Base-by-base conservation (phyloP, 495 filamentous ascomycete species). In the Neurospora sp. region DNA sequence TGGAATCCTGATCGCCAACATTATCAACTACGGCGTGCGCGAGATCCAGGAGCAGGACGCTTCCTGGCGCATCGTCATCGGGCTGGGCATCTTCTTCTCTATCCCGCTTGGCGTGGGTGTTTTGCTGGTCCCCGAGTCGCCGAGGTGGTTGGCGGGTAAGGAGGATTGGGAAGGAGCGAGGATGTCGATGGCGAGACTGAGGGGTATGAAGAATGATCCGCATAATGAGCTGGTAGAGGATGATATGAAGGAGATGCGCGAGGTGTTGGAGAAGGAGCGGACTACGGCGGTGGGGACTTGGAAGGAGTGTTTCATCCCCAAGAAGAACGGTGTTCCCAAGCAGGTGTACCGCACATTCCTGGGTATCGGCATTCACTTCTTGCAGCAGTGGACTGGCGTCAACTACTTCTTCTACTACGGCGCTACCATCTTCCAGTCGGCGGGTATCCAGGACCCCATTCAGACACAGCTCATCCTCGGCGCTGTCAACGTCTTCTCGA, bases 1-100 rank as follows among this genome's bases (percentile, higher is more conserved):
- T 48, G 92, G 92, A 71, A 92, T 94, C 79, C 89, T 93, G 74
- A 84, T 90, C 69, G 89, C 91, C 71, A 88, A 92, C 82, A 85
- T 88, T 71, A 84, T 94, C 83, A 93, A 93, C 80, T 92, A 80
- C 39, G 78, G 74, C 65, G 75, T 79, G 78, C 80, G 90, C 83
- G 45, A 88, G 14, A 74, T 78, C 65, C 65, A 85, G 27, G 73
- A 73, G 20, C 82, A 78, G 40, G 80, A 85, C 41, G 82, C 84
- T 10, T 87, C 88, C 2, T 94, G 92, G 92, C 83, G 89, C 39
- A 86, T 92, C 75, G 86, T 90, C 45, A 91, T 93, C 82, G 91
- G 91, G 44, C 80, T 94, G 69, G 90, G 90, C 42, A 90, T 90
- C 74, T 83, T 87, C 78, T 91, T 86, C 81, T 86, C 89, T 8